These are phyloP conservation scores for Schwanniomyces vanrijiae DNA, from an alignment of 805 yeast genomes.

Conservation along the genomic window DNA sequence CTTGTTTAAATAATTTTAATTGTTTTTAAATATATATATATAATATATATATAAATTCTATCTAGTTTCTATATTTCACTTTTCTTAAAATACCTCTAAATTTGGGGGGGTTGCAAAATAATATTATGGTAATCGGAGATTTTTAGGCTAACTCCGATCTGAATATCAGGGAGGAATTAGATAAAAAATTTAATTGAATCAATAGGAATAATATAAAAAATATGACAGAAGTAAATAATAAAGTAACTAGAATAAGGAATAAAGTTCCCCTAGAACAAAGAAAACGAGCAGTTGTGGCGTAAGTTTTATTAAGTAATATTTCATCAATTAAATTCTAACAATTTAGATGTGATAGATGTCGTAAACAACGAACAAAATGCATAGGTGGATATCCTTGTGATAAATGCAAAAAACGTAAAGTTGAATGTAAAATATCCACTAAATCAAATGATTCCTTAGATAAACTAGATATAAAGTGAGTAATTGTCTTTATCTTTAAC, in stretches of 20 bases:
- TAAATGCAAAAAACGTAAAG: neutral
- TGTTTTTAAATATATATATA: too few relatives aligned
- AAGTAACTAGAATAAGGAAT: slow-evolving; percentile 6
- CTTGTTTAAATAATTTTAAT: too few relatives aligned
- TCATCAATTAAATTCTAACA: slow-evolving; percentile 2
- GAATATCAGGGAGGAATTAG: neutral
- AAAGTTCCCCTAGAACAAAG: slow-evolving; percentile 8
- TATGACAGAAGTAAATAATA: neutral
- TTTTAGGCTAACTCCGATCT: neutral
- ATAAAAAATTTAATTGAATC: neutral
- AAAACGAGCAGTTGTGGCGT: slow-evolving; percentile 9
- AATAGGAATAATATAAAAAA: neutral
- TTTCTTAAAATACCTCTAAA: neutral
- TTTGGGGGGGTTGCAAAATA: neutral
- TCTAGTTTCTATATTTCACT: too few relatives aligned
- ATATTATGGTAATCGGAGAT: neutral
- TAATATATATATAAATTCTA: too few relatives aligned
- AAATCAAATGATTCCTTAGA: slow-evolving; percentile 5
- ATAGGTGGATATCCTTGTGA: slow-evolving; percentile 9
- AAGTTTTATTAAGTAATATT: neutral
- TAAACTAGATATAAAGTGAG: slow-evolving; percentile 3
- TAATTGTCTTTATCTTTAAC: neutral
- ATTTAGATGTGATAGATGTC: slow-evolving; percentile 12
- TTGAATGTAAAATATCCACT: slow-evolving; percentile 3
- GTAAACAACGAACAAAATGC: slow-evolving; percentile 9